phyloP scores from a whole-genome alignment of 1,139 yeast genomes.

The Kazachstania sp. region DNA sequence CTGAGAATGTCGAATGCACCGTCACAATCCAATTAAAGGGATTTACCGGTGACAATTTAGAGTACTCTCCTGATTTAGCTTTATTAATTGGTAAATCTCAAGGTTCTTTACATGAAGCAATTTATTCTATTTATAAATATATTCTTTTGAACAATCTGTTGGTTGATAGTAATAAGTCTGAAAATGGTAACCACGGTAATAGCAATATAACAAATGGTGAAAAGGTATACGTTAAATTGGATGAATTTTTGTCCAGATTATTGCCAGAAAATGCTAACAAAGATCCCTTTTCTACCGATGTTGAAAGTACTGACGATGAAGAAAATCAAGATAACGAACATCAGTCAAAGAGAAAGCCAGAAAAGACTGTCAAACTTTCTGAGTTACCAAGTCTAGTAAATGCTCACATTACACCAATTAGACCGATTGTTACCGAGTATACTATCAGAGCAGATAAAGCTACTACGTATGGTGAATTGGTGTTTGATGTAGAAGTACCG shows the following conservation, averaged over 20 bases:
- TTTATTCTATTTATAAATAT: slow-evolving; percentile 82
- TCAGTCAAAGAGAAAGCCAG: slow-evolving; percentile 9
- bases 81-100: slow-evolving; percentile 66
- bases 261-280: slow-evolving; percentile 30
- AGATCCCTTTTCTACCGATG: neutral
- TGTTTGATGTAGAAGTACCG: slow-evolving; percentile 61
- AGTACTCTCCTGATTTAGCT: slow-evolving; percentile 56
- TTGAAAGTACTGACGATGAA: slow-evolving; percentile 4
- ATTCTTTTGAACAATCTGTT: slow-evolving; percentile 31
- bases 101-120: slow-evolving; percentile 79
- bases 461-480: slow-evolving; percentile 71
- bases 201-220: slow-evolving; percentile 33
- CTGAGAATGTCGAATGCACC: slow-evolving; percentile 53
- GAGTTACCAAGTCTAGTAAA: slow-evolving; percentile 68
- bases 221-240: slow-evolving; percentile 55
- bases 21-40: slow-evolving; percentile 77
- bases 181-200: slow-evolving; percentile 3
- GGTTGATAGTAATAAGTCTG: slow-evolving; percentile 12
- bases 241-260: slow-evolving; percentile 52
- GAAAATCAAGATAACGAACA: neutral
- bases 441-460: slow-evolving; percentile 67
- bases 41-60: slow-evolving; percentile 51
- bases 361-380: slow-evolving; percentile 49
- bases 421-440: slow-evolving; percentile 71
- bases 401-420: slow-evolving; percentile 57